These are phyloP conservation scores for Immersiella caudata DNA, from an alignment of 495 filamentous ascomycete genomes.

Conservation along the genomic window DNA sequence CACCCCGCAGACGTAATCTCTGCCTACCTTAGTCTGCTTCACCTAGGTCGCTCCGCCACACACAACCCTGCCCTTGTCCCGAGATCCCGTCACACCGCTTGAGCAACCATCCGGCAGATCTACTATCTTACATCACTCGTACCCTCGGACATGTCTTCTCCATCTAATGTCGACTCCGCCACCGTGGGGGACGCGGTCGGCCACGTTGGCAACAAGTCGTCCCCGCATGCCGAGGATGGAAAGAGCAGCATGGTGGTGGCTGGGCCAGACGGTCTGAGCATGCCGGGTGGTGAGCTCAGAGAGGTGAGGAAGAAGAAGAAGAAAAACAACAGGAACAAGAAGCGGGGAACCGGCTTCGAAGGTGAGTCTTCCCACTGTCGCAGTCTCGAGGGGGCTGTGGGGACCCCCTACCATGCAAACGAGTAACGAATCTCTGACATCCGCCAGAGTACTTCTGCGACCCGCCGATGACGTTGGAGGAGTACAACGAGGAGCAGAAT, in stretches of 20 bases:
- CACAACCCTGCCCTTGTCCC: neutral
- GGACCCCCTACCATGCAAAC: neutral
- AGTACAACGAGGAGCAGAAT: conserved; percentile 60
- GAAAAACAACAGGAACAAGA: conserved; percentile 43
- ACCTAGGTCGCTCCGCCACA: conserved; percentile 1
- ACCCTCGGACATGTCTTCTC: conserved; percentile 17
- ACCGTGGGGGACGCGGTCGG: neutral
- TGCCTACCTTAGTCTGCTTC: neutral
- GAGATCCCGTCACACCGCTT: neutral
- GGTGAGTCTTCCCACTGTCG: conserved; percentile 31
- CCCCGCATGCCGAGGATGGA: neutral
- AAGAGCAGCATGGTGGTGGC: neutral
- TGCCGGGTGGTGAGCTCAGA: neutral
- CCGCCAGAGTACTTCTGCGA: conserved; percentile 70
- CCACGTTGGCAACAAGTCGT: neutral
- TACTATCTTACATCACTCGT: neutral
- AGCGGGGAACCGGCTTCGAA: conserved; percentile 49
- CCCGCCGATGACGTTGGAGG: conserved; percentile 69
- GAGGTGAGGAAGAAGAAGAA: conserved; percentile 19
- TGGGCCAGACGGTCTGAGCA: neutral
- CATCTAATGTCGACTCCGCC: neutral
- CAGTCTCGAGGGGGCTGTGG: conserved; percentile 6
- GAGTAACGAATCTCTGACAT: neutral
- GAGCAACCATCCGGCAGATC: neutral
- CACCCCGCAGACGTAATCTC: neutral